Evolutionary conservation across 129 eudicot genomes (phyloP).

Genomic region (Lonicera japonica): DNA sequence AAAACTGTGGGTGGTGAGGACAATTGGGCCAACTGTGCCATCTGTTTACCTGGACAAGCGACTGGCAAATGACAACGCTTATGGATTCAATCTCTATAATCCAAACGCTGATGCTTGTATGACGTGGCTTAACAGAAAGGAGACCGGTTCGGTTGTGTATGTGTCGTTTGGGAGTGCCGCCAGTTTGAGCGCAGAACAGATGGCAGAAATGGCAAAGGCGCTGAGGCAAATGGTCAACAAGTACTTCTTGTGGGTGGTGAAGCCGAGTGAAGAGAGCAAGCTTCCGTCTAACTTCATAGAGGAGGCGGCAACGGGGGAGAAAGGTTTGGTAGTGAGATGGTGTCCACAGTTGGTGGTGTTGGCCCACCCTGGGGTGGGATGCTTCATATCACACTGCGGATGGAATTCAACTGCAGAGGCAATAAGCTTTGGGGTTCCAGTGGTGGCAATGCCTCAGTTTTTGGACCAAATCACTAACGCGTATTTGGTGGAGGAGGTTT

Average conservation of each 20-base stretch:
- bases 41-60: conserved; percentile 44
- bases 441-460: conserved; percentile 50
- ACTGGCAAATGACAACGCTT: conserved; percentile 24
- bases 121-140: conserved; percentile 36
- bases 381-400: conserved; percentile 59
- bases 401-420: conserved; percentile 62
- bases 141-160: conserved; percentile 31
- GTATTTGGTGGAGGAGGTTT: conserved; percentile 40
- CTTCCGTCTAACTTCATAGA: conserved; percentile 22
- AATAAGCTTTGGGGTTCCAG: conserved; percentile 52
- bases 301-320: conserved; percentile 14
- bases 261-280: conserved; percentile 35
- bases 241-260: conserved; percentile 52
- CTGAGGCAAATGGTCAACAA: conserved; percentile 7
- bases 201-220: conserved; percentile 34
- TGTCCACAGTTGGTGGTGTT: conserved; percentile 45
- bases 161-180: conserved; percentile 43
- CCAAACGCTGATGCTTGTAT: conserved; percentile 30
- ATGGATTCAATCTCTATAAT: conserved; percentile 27
- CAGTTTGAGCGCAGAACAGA: conserved; percentile 24
- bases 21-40: conserved; percentile 52
- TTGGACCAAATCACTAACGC: conserved; percentile 50
- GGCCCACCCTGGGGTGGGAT: conserved; percentile 43
- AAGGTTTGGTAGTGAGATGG: conserved; percentile 46
- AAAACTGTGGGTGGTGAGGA: conserved; percentile 29